Percentiles rank a stretch among this genome's conserved stretches.
phyloP scores from a whole-genome alignment of 192 early-diverging fungal genomes.

The Coemansia furcata region DNA sequence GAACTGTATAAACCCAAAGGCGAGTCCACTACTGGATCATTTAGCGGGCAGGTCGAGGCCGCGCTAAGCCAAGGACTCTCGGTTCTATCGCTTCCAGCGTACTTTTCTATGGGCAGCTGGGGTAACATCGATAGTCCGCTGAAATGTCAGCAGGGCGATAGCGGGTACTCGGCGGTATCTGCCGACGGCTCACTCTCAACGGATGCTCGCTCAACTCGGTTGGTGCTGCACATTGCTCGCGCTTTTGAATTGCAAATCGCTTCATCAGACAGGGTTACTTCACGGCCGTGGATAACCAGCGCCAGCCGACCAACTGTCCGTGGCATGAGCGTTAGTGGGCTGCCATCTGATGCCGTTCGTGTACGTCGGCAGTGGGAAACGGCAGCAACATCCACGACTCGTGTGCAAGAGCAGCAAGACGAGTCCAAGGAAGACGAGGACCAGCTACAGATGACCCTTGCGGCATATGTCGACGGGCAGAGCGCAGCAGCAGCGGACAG shows the following conservation, averaged over 20 bases:
- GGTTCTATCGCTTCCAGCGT: constrained; percentile 33
- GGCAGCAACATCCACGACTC: not conserved
- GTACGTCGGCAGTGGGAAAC: constrained; percentile 47
- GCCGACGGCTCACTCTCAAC: constrained; percentile 28
- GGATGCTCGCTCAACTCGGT: constrained; percentile 25
- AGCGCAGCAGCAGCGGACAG: not conserved
- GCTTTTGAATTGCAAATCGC: constrained; percentile 34
- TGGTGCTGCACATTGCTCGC: constrained; percentile 29
- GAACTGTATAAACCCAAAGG: constrained; percentile 13
- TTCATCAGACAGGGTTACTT: constrained; percentile 27
- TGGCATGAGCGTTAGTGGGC: constrained; percentile 11
- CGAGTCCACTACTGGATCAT: not conserved
- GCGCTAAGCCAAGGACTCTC: constrained; percentile 50
- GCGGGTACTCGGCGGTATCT: constrained; percentile 10
- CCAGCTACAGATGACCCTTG: constrained; percentile 13
- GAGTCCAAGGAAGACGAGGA: not conserved
- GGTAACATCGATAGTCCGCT: constrained; percentile 33
- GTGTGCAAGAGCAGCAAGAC: not conserved
- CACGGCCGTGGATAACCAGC: constrained; percentile 46
- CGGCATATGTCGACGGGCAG: constrained; percentile 35
- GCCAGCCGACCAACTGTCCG: constrained; percentile 27
- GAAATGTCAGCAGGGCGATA: not conserved
- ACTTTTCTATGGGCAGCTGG: constrained; percentile 17
- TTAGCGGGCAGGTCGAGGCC: constrained; percentile 39
- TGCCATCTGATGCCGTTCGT: constrained; percentile 16